These are phyloP conservation scores for Yamadazyma dendronema DNA, from an alignment of 1,139 yeast genomes.

Conservation along the genomic window DNA sequence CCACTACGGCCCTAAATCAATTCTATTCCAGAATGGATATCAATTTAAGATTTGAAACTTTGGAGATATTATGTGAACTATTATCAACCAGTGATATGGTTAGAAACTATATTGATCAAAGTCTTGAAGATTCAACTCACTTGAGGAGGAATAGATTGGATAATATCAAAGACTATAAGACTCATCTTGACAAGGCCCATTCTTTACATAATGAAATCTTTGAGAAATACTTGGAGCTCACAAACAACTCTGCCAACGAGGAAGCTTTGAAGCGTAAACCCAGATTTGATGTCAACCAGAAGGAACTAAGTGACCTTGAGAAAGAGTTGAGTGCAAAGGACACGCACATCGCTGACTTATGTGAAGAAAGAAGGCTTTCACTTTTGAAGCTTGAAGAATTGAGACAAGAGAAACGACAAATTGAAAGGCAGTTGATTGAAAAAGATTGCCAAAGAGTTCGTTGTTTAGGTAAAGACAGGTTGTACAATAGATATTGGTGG, in stretches of 20 bases:
- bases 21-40: conserved; percentile 51
- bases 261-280: conserved; percentile 21
- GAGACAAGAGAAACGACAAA: conserved; percentile 44
- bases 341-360: conserved; percentile 44
- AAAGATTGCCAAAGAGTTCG: conserved; percentile 77
- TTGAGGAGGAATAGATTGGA: conserved; percentile 71
- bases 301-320: conserved; percentile 54
- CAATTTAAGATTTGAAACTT: conserved; percentile 48
- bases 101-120: conserved; percentile 64
- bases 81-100: conserved; percentile 58
- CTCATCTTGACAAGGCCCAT: conserved; percentile 48
- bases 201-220: conserved; percentile 39
- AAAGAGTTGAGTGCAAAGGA: conserved; percentile 43
- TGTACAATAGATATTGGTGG: conserved; percentile 93
- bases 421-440: conserved; percentile 60
- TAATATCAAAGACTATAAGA: conserved; percentile 59
- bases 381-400: conserved; percentile 42
- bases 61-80: conserved; percentile 57
- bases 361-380: conserved; percentile 42
- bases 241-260: conserved; percentile 15
- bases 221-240: conserved; percentile 20
- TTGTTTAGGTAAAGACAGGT: conserved; percentile 78
- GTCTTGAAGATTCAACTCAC: conserved; percentile 62
- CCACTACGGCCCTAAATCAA: conserved; percentile 46
- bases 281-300: conserved; percentile 28